Conservation (phyloP, 768 basidiomycete genomes). For the Neoboletus brunneissimus region DNA sequence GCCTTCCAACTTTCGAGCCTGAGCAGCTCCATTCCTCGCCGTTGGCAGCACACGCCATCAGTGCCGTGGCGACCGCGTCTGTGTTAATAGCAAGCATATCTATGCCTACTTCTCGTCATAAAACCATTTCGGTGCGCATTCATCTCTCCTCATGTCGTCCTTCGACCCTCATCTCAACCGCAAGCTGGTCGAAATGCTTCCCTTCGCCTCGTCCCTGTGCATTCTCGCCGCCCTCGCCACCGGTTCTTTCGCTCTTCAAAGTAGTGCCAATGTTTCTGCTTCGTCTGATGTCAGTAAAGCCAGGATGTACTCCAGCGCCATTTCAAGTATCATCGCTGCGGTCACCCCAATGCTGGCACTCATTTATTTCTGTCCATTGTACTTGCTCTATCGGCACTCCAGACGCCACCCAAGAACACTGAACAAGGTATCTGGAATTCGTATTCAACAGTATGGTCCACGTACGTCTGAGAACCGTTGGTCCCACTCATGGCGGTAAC, state of each 20-base stretch:
- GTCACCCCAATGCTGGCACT: conserved; percentile 36
- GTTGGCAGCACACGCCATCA: conserved; percentile 29
- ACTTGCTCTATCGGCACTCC: conserved; percentile 48
- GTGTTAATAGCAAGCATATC: conserved; percentile 31
- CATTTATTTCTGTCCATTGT: conserved; percentile 50
- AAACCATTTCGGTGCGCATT: conserved; percentile 31
- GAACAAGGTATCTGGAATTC: conserved; percentile 48
- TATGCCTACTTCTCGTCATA: conserved; percentile 25
- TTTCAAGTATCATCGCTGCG: conserved; percentile 35
- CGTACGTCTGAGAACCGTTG: conserved; percentile 34
- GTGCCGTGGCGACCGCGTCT: conserved; percentile 32
- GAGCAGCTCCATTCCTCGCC: conserved; percentile 27
- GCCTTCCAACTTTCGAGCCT: conserved; percentile 30
- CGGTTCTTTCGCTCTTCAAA: conserved; percentile 32
- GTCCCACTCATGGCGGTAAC: neutral
- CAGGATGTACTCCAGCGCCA: conserved; percentile 36
- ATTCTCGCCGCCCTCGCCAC: conserved; percentile 34
- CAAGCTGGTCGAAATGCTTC: conserved; percentile 38
- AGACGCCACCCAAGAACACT: conserved; percentile 45
- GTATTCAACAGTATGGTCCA: conserved; percentile 50
- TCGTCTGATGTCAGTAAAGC: conserved; percentile 26
- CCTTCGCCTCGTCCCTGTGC: conserved; percentile 34
- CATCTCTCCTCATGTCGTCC: conserved; percentile 12
- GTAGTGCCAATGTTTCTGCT: conserved; percentile 7
- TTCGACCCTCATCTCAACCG: conserved; percentile 13